Evolutionary conservation across 768 basidiomycete species (phyloP).

Genomic region (Xerocomus potaroensis): DNA sequence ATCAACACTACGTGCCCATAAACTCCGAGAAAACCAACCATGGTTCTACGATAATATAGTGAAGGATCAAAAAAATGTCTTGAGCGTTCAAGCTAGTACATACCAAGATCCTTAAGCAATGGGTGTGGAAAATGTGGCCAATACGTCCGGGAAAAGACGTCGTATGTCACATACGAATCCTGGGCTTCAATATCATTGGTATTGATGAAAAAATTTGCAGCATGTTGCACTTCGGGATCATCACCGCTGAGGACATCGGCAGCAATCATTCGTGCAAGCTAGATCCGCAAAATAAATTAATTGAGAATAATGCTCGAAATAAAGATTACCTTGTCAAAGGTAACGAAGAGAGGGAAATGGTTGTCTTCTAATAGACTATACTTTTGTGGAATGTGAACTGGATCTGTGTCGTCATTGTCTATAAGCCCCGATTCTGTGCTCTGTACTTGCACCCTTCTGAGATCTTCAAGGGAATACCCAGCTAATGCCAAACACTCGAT

Average conservation of each 20-base stretch:
- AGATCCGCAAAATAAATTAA: background rate
- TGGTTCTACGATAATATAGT: conserved; percentile 44
- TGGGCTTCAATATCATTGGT: conserved; percentile 12
- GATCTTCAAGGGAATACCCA: conserved; percentile 35
- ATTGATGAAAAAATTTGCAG: conserved; percentile 13
- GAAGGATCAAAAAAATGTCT: background rate
- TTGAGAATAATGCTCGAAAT: background rate
- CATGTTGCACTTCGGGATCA: conserved; percentile 1
- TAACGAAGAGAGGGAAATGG: conserved; percentile 69
- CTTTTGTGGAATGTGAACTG: conserved; percentile 33
- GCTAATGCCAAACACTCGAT: conserved; percentile 40
- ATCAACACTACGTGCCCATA: conserved; percentile 42
- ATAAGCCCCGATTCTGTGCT: conserved; percentile 24
- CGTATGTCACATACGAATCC: conserved; percentile 39
- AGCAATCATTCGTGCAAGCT: conserved; percentile 28
- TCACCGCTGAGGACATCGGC: conserved; percentile 14
- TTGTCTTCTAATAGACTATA: conserved; percentile 55
- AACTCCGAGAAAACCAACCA: conserved; percentile 62
- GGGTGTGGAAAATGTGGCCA: conserved; percentile 57
- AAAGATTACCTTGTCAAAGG: conserved; percentile 52
- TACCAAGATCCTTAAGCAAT: conserved; percentile 52
- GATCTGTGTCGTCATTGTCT: conserved; percentile 33
- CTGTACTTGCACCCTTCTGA: conserved; percentile 28
- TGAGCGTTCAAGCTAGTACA: background rate
- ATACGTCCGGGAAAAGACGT: conserved; percentile 45